These are phyloP conservation scores for Cladophialophora bantiana DNA, from an alignment of 2,329 filamentous ascomycete genomes.

Conservation along the genomic window DNA sequence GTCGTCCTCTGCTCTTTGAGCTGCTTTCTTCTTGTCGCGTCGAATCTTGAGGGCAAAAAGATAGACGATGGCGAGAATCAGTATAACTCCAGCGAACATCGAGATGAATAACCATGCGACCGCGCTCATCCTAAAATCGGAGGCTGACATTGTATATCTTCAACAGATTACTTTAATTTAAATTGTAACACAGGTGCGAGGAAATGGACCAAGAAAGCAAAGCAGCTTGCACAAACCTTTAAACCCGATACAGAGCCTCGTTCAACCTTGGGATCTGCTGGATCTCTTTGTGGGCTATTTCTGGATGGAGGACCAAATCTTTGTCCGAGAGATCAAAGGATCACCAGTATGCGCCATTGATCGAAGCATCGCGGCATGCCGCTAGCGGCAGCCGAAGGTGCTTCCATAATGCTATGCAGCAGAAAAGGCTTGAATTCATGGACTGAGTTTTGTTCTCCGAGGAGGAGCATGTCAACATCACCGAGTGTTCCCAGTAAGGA, in stretches of 20 bases:
- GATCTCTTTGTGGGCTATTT: constrained; percentile 21
- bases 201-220: not conserved
- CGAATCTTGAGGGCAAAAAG: constrained; percentile 27
- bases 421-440: not conserved
- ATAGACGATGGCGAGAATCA: constrained; percentile 32
- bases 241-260: not conserved
- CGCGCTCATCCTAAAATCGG: constrained; percentile 25
- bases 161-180: not conserved
- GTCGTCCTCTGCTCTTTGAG: constrained; percentile 27
- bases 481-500: too few species aligned
- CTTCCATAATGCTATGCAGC: not conserved
- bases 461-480: not conserved
- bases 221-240: not conserved
- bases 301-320: constrained; percentile 6
- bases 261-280: not conserved
- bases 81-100: constrained; percentile 30
- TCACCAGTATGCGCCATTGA: not conserved
- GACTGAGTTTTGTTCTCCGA: not conserved
- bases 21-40: constrained; percentile 24
- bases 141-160: constrained; percentile 19
- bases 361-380: not conserved
- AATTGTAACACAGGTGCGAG: not conserved
- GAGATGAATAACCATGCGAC: constrained; percentile 33
- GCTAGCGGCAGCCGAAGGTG: not conserved
- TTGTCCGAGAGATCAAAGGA: not conserved